Evolutionary conservation across 1,284 basidiomycete genomes (phyloP), one percentile per base, ranked within the genome.

Genomic region (Mycena sp.): DNA sequence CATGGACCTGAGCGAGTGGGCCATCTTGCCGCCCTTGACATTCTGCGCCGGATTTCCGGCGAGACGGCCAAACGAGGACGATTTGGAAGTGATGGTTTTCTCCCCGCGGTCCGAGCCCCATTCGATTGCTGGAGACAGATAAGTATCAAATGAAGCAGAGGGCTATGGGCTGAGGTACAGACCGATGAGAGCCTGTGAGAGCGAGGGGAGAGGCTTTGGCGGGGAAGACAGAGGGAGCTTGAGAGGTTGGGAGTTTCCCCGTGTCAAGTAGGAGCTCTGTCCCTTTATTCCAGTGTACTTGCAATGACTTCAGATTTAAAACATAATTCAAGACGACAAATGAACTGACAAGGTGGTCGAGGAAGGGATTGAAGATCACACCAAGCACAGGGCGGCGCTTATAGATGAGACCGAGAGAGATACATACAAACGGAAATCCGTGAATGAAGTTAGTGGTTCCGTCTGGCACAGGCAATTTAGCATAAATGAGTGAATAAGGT

Each of bases 361-460:
- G 84, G 83, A 96, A 96, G 0, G 96, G 96, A 73, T 97, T 98
- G 82, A 90, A 96, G 67, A 96, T 89, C 50, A 97, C 94, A 0
- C 95, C 97, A 21, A 99, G 83, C 6, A 94, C 86, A 5, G 97
- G 94, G 14, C 85, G 82, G 66, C 88, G 88, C 66, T 90, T 83
- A 77, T 93, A 90, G 64, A 97, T 92, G 68, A 99, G 83, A 2
- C 96, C 97, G 61, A 99, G 88, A 19, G 95, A 97, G 72, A 97
- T 93, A 76, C 93, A 95, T 21, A 89, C 92, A 75, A 91, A 93
- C 3, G 95, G 95, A 76, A 96, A 96, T 25, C 91, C 92, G 69
- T 96, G 90, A 29, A 98, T 88, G 72, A 98, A 98, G 79, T 98
- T 98, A 55, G 96, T 98, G 1, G 96, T 98, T 10, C 94, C 93